Evolutionary conservation across 2,329 filamentous ascomycete genomes (phyloP).

Genomic region (Fusarium lyarnte): DNA sequence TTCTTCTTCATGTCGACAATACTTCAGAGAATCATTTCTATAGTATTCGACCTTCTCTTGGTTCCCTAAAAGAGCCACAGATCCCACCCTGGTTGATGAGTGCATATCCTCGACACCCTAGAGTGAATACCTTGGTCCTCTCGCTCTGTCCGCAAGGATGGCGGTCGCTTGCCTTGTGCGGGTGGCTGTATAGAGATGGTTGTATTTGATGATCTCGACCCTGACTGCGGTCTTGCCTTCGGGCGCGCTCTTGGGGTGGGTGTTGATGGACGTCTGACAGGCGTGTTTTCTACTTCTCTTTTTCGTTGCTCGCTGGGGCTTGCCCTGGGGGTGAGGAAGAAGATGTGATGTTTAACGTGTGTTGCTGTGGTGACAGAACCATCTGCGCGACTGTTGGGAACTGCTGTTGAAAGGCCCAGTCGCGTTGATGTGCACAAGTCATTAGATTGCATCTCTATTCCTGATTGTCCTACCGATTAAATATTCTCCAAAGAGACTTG

Average conservation of each 20-base stretch:
- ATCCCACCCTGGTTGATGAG: constrained; percentile 67
- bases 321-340: constrained; percentile 63
- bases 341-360: not conserved
- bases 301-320: constrained; percentile 65
- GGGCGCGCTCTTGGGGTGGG: constrained; percentile 83
- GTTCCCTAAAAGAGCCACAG: constrained; percentile 92
- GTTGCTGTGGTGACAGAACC: not conserved
- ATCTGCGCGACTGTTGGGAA: no score
- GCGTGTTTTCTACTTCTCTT: constrained; percentile 61
- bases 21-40: constrained; percentile 93
- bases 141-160: constrained; percentile 58
- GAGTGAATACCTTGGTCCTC: constrained; percentile 45
- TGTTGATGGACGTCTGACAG: constrained; percentile 92
- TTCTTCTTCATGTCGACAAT: constrained; percentile 71
- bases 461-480: not conserved
- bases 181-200: constrained; percentile 81
- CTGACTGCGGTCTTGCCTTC: constrained; percentile 75
- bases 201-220: constrained; percentile 88
- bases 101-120: constrained; percentile 77
- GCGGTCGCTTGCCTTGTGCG: constrained; percentile 53
- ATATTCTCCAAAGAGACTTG: not conserved
- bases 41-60: constrained; percentile 95
- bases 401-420: no score
- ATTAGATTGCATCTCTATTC: not conserved
- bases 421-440: accelerated